Evolutionary conservation across 345 rosid species (phyloP).

Genomic region (Arabis alpina): DNA sequence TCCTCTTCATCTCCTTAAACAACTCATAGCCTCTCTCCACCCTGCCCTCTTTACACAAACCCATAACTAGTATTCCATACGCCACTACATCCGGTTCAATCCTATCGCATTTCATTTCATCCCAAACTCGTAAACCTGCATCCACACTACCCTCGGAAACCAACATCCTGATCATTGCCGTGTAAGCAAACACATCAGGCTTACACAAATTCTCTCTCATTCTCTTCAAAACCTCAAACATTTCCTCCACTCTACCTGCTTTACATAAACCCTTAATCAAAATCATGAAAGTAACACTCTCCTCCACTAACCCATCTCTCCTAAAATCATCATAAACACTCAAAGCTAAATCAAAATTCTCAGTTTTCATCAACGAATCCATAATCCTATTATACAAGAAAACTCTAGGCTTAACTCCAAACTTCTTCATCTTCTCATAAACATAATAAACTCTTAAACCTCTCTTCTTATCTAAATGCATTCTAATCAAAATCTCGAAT

Average conservation of each 20-base stretch:
- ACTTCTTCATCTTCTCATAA: slow-evolving; percentile 76
- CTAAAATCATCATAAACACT: slow-evolving; percentile 67
- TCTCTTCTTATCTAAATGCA: slow-evolving; percentile 74
- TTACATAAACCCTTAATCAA: slow-evolving; percentile 73
- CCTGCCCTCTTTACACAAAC: slow-evolving; percentile 64
- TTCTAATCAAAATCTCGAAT: slow-evolving; percentile 79
- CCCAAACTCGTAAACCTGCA: slow-evolving; percentile 69
- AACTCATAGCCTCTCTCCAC: slow-evolving; percentile 59
- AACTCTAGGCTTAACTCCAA: slow-evolving; percentile 62
- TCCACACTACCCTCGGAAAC: slow-evolving; percentile 61
- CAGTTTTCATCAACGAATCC: slow-evolving; percentile 61
- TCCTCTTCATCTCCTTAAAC: slow-evolving; percentile 77
- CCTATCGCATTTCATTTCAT: slow-evolving; percentile 66
- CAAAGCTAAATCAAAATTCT: slow-evolving; percentile 62
- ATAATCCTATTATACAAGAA: slow-evolving; percentile 71
- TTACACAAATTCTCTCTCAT: slow-evolving; percentile 67
- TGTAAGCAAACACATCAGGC: slow-evolving; percentile 78
- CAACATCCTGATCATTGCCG: slow-evolving; percentile 62
- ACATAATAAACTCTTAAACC: slow-evolving; percentile 69
- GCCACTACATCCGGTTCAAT: slow-evolving; percentile 78
- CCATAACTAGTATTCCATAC: slow-evolving; percentile 57
- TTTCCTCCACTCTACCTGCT: slow-evolving; percentile 56
- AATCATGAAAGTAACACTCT: slow-evolving; percentile 69
- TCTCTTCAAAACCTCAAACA: slow-evolving; percentile 54
- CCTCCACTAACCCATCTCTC: slow-evolving; percentile 62